Base-by-base conservation (phyloP, 129 eudicot species). In the Apium graveolens region DNA sequence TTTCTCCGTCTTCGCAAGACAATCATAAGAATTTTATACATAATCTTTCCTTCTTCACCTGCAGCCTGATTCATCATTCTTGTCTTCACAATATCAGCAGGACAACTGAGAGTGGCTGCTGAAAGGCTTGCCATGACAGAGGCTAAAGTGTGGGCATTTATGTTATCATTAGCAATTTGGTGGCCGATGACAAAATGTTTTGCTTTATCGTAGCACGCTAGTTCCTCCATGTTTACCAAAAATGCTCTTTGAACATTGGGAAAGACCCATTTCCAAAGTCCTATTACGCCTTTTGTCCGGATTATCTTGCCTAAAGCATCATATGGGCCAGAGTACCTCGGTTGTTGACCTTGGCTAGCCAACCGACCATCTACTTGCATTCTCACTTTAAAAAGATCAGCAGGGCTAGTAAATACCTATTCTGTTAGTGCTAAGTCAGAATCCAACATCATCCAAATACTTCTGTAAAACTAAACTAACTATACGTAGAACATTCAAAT, bases 351-450 rank as follows among this genome's bases (percentile, higher is more conserved):
- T 75, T 87, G 97, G 89, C 85, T 85, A 68, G 85, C 85, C 87
- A 83, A 77, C 55, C 88, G 90, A 21, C 97, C 87, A 44, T 94
- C 97, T 21, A 93, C 97, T 90, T 91, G 98, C 96, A 94, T 91
- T 81, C 98, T 88, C 69, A 91, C 98, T 79, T 94, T 94, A 42
- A 94, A 85, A 7, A 94, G 91, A 83, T 94, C 97, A 74, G 98
- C 97, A n/a, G 98, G 98, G 86, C 98, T 94, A 44, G 98, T 92
- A 69, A 94, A 88, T 73, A 94, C 87, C 98, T 94, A 91, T 74
- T 75, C 80, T 78, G 77, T 60, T 81, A 89, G 8, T 69, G 65
- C 29, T 11, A 60, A 60, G 68, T 65, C 45, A 26, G 60, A 44
- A 81, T 83, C 74, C 38, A 14, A 81, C 20, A 39, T 63, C 55